These are phyloP conservation scores for Hanseniaspora uvarum DNA, from an alignment of 1,139 yeast species.

Conservation along the genomic window DNA sequence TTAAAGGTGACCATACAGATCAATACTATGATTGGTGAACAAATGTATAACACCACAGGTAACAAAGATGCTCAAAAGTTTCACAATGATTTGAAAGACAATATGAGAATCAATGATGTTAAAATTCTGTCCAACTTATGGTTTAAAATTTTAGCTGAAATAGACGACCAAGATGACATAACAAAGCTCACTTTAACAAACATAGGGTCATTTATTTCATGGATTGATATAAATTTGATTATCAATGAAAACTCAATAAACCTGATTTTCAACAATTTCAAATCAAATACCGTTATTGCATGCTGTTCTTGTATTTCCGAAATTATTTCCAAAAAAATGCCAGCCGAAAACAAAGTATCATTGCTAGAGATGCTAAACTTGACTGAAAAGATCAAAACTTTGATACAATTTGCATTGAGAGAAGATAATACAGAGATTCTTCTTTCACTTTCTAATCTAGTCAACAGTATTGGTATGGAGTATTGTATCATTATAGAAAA, in stretches of 20 bases:
- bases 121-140: conserved; percentile 54
- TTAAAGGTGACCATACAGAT: conserved; percentile 61
- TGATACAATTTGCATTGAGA: conserved; percentile 22
- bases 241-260: conserved; percentile 56
- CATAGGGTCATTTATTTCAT: conserved; percentile 78
- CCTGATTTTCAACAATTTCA: conserved; percentile 53
- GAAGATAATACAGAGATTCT: conserved; percentile 50
- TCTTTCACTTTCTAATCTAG: conserved; percentile 65
- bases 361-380: conserved; percentile 60
- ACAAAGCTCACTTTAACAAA: conserved; percentile 29
- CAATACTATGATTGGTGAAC: conserved; percentile 90
- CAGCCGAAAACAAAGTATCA: conserved; percentile 72
- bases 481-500: conserved; percentile 54
- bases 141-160: conserved; percentile 39
- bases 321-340: conserved; percentile 84
- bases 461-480: conserved; percentile 69
- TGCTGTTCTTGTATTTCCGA: conserved; percentile 71
- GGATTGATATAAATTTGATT: conserved; percentile 86
- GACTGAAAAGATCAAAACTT: conserved; percentile 35
- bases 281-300: conserved; percentile 41
- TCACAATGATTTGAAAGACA: conserved; percentile 66
- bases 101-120: conserved; percentile 70
- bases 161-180: conserved; percentile 19
- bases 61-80: conserved; percentile 53
- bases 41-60: conserved; percentile 50